These are phyloP conservation scores for Annona squamosa DNA, from an alignment of 164 flowering plant species.

Conservation along the genomic window DNA sequence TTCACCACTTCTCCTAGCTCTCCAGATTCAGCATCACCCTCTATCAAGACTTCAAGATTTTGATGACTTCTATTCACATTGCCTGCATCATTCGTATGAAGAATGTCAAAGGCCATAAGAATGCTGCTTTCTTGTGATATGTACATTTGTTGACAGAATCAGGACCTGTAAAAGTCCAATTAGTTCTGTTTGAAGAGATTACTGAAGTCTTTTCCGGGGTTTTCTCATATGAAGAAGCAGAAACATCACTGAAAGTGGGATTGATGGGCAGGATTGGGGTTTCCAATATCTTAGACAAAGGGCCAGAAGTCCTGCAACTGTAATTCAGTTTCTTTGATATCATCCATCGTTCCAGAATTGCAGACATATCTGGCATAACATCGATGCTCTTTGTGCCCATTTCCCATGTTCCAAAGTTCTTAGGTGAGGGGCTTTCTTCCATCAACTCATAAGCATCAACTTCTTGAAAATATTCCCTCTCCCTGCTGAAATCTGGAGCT, in stretches of 20 bases:
- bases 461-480: conserved; percentile 73
- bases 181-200: conserved; percentile 12
- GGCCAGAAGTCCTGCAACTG: conserved; percentile 38
- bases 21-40: conserved; percentile 25
- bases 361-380: conserved; percentile 43
- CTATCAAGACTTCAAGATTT: conserved; percentile 2
- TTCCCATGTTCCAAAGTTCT: conserved; percentile 56
- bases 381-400: conserved; percentile 32
- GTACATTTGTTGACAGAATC: conserved; percentile 12
- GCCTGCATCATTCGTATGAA: conserved; percentile 2
- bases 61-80: background rate
- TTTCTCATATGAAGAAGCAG: conserved; percentile 19
- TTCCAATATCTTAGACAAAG: conserved; percentile 54
- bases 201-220: conserved; percentile 32
- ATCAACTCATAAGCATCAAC: conserved; percentile 77
- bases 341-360: conserved; percentile 65
- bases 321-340: conserved; percentile 37
- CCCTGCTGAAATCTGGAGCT: conserved; percentile 55
- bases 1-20: conserved; percentile 42
- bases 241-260: conserved; percentile 18
- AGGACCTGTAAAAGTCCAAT: conserved; percentile 8
- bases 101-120: background rate
- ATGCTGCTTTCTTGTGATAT: conserved; percentile 12
- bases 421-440: conserved; percentile 97
- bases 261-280: conserved; percentile 35